A percentile compares a stretch with the other conserved stretches of the same genome.
Evolutionary conservation across 371 early-diverging fungal genomes (phyloP).

Genomic region (Mucor mucedo): DNA sequence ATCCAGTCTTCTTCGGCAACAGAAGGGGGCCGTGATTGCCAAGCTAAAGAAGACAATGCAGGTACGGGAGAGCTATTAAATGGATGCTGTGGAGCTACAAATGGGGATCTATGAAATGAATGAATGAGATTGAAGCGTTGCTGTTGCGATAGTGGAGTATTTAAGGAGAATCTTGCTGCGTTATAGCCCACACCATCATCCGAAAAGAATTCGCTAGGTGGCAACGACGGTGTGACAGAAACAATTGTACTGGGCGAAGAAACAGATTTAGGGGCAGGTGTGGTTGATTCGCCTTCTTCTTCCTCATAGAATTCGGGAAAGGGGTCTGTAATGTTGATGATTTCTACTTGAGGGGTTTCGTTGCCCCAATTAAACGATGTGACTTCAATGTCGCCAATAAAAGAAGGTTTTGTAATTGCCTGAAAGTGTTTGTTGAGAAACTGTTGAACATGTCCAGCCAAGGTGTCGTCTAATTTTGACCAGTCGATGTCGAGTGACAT

Average conservation of each 20-base stretch:
- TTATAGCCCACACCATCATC: conserved; percentile 4
- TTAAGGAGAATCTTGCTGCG: conserved; percentile 18
- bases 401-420: conserved; percentile 73
- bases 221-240: conserved; percentile 6
- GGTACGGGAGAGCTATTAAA: conserved; percentile 23
- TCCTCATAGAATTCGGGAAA: conserved; percentile 86
- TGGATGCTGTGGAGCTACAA: conserved; percentile 59
- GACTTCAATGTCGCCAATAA: conserved; percentile 85
- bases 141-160: conserved; percentile 36
- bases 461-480: conserved; percentile 79
- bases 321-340: conserved; percentile 85
- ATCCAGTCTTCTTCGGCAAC: conserved; percentile 50
- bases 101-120: conserved; percentile 55
- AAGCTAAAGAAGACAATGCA: conserved; percentile 1
- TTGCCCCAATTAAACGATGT: conserved; percentile 85
- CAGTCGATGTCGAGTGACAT: conserved; percentile 93
- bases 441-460: conserved; percentile 73
- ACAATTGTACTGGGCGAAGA: conserved; percentile 1
- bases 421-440: conserved; percentile 85
- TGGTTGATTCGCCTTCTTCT: conserved; percentile 23
- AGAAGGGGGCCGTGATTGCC: conserved; percentile 29
- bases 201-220: conserved; percentile 14
- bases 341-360: conserved; percentile 80
- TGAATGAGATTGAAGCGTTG: conserved; percentile 50
- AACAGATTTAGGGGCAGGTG: background rate